Evolutionary conservation across 768 basidiomycete genomes (phyloP).

Genomic region (Hericium alpestre): DNA sequence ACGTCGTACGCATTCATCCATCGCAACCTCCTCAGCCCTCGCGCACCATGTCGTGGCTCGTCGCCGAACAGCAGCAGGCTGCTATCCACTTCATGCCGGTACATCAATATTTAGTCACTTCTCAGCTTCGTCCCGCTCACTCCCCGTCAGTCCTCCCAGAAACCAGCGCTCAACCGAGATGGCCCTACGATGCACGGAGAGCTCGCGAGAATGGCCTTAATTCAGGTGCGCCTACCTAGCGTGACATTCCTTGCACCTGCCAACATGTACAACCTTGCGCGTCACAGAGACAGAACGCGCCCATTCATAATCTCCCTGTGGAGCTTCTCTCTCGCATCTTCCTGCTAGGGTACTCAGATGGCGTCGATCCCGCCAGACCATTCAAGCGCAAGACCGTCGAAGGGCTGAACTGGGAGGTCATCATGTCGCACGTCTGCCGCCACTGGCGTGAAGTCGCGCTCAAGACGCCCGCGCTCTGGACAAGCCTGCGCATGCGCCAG

Average conservation of each 20-base stretch:
- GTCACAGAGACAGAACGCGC: not conserved
- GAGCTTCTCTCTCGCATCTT: constrained; percentile 32
- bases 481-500: constrained; percentile 42
- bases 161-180: no score
- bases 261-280: no score
- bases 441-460: constrained; percentile 49
- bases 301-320: constrained; percentile 19
- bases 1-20: constrained; percentile 1
- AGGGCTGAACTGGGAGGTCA: constrained; percentile 39
- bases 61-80: not conserved
- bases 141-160: no score
- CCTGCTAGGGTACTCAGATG: constrained; percentile 36
- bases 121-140: not conserved
- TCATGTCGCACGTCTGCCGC: constrained; percentile 47
- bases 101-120: not conserved
- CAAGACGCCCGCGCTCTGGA: constrained; percentile 42
- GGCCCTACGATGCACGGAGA: not conserved
- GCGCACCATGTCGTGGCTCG: not conserved
- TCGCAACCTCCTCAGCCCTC: not conserved
- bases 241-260: no score
- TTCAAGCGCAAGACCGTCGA: constrained; percentile 31
- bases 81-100: not conserved
- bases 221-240: not conserved
- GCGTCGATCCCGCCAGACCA: constrained; percentile 33
- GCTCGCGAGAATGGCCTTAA: not conserved